These are phyloP conservation scores for Amanita pallidorosea DNA, from an alignment of 768 basidiomycete genomes.

Conservation along the genomic window DNA sequence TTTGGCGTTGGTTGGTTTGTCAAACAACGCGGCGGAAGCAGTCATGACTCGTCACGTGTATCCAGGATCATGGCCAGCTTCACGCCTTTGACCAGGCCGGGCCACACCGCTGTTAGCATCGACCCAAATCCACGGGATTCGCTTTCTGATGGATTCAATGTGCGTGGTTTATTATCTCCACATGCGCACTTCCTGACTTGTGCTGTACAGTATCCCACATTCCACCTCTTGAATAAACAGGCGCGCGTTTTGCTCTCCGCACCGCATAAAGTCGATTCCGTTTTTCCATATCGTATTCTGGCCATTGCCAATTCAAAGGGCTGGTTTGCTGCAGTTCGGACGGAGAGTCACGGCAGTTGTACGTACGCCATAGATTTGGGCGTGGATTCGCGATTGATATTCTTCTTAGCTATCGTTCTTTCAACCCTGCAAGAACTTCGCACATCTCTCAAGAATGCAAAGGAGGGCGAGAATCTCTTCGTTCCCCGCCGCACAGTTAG, in stretches of 20 bases:
- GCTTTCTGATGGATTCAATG: slow-evolving; percentile 34
- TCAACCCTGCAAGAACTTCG: slow-evolving; percentile 57
- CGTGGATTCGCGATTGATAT: neutral
- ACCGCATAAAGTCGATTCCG: slow-evolving; percentile 32
- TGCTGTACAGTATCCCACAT: slow-evolving; percentile 31
- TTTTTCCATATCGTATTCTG: slow-evolving; percentile 38
- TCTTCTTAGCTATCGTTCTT: slow-evolving; percentile 40
- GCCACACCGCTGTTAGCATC: slow-evolving; percentile 24
- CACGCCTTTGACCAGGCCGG: slow-evolving; percentile 25
- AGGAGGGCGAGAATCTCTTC: slow-evolving; percentile 28
- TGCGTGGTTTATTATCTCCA: slow-evolving; percentile 14
- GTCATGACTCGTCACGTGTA: neutral
- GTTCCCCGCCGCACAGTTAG: slow-evolving; percentile 40
- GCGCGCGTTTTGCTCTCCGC: slow-evolving; percentile 55
- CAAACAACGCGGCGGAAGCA: neutral
- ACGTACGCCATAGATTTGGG: neutral
- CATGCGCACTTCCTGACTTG: slow-evolving; percentile 1
- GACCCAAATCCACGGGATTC: slow-evolving; percentile 27
- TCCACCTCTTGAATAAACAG: slow-evolving; percentile 48
- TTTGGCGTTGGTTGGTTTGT: neutral
- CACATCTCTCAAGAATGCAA: slow-evolving; percentile 33
- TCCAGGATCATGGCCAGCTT: slow-evolving; percentile 18
- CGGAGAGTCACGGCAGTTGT: slow-evolving; percentile 14
- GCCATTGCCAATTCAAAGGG: slow-evolving; percentile 47
- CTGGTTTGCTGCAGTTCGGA: slow-evolving; percentile 59